These are phyloP conservation scores for Lentinula raphanica DNA, from an alignment of 768 basidiomycete species.

Conservation along the genomic window DNA sequence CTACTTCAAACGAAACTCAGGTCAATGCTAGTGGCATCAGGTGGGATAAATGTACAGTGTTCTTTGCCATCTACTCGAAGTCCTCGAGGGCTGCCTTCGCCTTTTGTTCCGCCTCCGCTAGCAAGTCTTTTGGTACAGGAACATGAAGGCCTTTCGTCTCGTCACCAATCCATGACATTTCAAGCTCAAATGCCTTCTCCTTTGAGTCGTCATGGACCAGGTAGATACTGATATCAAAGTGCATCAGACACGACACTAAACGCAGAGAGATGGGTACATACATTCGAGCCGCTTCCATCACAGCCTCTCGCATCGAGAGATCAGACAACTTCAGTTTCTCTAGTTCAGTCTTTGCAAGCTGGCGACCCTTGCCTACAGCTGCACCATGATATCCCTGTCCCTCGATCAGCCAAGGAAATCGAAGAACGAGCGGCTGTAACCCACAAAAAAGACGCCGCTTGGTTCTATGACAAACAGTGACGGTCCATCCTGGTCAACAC, in stretches of 20 bases:
- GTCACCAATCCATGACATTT: conserved; percentile 92
- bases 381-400: conserved; percentile 88
- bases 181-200: conserved; percentile 97
- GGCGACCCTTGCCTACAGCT: conserved; percentile 97
- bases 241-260: too few species aligned
- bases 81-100: conserved; percentile 83
- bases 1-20: background rate
- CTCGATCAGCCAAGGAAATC: background rate
- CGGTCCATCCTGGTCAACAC: conserved; percentile 86
- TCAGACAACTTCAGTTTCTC: conserved; percentile 91
- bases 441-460: conserved; percentile 84
- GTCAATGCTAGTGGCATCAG: background rate
- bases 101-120: conserved; percentile 79
- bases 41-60: background rate
- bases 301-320: conserved; percentile 78
- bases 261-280: conserved; percentile 39
- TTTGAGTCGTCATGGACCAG: conserved; percentile 96
- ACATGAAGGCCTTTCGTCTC: conserved; percentile 78
- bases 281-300: conserved; percentile 93
- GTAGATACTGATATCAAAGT: conserved; percentile 70
- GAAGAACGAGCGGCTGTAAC: conserved; percentile 21
- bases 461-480: conserved; percentile 89
- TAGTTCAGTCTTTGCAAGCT: conserved; percentile 95
- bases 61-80: conserved; percentile 30
- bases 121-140: conserved; percentile 79